Base-by-base conservation (phyloP, 108 stramenopile species). In the Schizochytrium sp. region DNA sequence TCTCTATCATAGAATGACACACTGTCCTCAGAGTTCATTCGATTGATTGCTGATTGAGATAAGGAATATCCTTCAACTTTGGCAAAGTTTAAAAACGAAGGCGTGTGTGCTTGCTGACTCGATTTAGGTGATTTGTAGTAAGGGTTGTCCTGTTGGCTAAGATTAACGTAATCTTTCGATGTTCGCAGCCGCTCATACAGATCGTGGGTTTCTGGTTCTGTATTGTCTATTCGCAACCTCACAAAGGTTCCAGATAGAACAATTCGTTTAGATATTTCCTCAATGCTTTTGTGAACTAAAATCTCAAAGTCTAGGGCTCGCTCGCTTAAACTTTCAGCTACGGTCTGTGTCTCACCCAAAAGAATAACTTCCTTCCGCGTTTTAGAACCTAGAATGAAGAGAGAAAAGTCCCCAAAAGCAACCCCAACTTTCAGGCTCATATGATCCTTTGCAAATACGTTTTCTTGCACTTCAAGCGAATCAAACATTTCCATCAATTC, bases 301-400 rank as follows among this genome's bases (percentile, higher is more conserved):
- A 44, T 15, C 2, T 69, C 64, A 44, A 44, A 13, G 19, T 44
- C 64, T 0, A 28, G 12, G 19, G 64, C 64, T 7, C 28, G 64
- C 45, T 5, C 76, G 76, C 76, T 38, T 2, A 83, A 53, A 49
- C 55, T 40, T 10, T 5, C 15, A 55, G 76, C 76, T 10, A 1
- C 1, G 5, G 76, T 4, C 28, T n/a, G 50, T 1, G 76, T 50
- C 2, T 83, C 76, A 38, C 76, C 76, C 3, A 53, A 19, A 8
- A 83, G 53, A 17, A 83, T 46, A 10, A 83, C 28, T 56, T 83
- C 76, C 15, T 83, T 10, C 8, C 76, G 76, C 76, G 28, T 10
- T 5, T 8, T 15, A 17, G 53, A 49, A 0, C 76, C 76, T 10
- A 50, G 1, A 83, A 83, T 28, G n/a, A n/a, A 3, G 12, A 55